These are phyloP conservation scores for Monosporascus cannonballus DNA, from an alignment of 2,329 filamentous ascomycete genomes.

Conservation along the genomic window DNA sequence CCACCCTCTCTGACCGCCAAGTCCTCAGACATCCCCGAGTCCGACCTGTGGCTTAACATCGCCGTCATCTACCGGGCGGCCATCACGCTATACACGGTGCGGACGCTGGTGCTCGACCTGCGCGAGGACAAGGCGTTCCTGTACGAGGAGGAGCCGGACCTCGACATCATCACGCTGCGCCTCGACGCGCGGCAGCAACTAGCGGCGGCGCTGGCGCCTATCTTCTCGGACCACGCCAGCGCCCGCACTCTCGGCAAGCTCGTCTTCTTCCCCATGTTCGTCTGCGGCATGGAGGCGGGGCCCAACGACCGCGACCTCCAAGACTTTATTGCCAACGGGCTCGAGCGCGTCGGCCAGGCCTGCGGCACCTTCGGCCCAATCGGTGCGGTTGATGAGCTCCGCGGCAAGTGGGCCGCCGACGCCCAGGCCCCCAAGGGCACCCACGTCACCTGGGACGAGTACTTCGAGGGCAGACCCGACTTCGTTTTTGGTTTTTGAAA, in stretches of 20 bases:
- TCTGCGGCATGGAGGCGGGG: slow-evolving; percentile 10
- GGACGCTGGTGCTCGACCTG: slow-evolving; percentile 8
- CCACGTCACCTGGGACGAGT: slow-evolving; percentile 9
- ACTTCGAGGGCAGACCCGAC: slow-evolving; percentile 7
- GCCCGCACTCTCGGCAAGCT: slow-evolving; percentile 10
- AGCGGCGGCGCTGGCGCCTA: slow-evolving; percentile 3
- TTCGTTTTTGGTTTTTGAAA: slow-evolving; percentile 7
- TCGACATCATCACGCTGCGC: slow-evolving; percentile 1
- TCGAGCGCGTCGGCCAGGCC: slow-evolving; percentile 7
- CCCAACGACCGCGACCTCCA: slow-evolving; percentile 1
- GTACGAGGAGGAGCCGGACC: not conserved
- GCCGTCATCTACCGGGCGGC: slow-evolving; percentile 8
- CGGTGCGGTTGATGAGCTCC: slow-evolving; percentile 8
- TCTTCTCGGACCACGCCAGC: slow-evolving; percentile 4
- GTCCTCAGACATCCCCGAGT: not conserved
- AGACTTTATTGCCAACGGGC: slow-evolving; percentile 5
- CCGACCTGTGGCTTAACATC: slow-evolving; percentile 9
- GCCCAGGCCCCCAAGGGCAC: slow-evolving; percentile 1
- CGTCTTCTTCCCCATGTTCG: slow-evolving; percentile 10
- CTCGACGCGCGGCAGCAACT: slow-evolving; percentile 3
- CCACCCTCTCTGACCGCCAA: not conserved
- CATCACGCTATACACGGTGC: slow-evolving; percentile 7
- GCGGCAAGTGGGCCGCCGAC: slow-evolving; percentile 9
- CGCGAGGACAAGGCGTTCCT: slow-evolving; percentile 6
- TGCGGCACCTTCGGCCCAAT: slow-evolving; percentile 11